These are phyloP conservation scores for Rhizoclosmatium globosum DNA, from an alignment of 192 early-diverging fungal genomes.

Conservation along the genomic window DNA sequence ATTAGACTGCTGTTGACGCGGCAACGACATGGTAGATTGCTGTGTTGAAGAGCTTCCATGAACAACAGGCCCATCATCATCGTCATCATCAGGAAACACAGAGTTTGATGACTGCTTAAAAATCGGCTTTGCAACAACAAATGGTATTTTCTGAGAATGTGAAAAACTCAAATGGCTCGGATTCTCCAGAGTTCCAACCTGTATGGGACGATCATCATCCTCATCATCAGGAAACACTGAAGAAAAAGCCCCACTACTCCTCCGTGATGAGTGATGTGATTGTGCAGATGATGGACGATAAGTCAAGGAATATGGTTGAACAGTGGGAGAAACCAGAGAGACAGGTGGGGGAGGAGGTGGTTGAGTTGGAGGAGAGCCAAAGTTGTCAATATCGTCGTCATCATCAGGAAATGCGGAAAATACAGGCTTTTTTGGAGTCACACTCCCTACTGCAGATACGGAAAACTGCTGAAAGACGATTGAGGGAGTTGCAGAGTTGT, in stretches of 20 bases:
- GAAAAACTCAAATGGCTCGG: background rate
- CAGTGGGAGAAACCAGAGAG: too few relatives aligned
- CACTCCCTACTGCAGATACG: too few relatives aligned
- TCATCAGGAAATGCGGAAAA: conserved; percentile 15
- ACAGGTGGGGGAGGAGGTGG: background rate
- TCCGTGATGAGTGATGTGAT: too few relatives aligned
- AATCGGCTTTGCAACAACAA: too few relatives aligned
- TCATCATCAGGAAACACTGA: background rate
- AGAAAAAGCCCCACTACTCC: background rate
- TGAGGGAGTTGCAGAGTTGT: too few relatives aligned
- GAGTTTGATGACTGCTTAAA: background rate
- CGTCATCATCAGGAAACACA: background rate
- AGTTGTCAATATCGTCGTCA: conserved; percentile 1
- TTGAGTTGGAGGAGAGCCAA: background rate
- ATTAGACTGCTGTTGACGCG: too few relatives aligned
- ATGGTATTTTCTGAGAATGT: background rate
- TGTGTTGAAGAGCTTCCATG: too few relatives aligned
- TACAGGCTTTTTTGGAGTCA: too few relatives aligned
- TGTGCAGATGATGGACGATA: too few relatives aligned
- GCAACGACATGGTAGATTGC: too few relatives aligned
- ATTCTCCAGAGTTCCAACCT: background rate
- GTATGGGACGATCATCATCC: background rate
- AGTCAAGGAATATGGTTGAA: too few relatives aligned
- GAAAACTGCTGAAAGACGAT: too few relatives aligned
- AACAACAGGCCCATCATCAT: conserved; percentile 6